Evolutionary conservation across 257 asterid genomes (phyloP).

Genomic region (Verbena officinalis): DNA sequence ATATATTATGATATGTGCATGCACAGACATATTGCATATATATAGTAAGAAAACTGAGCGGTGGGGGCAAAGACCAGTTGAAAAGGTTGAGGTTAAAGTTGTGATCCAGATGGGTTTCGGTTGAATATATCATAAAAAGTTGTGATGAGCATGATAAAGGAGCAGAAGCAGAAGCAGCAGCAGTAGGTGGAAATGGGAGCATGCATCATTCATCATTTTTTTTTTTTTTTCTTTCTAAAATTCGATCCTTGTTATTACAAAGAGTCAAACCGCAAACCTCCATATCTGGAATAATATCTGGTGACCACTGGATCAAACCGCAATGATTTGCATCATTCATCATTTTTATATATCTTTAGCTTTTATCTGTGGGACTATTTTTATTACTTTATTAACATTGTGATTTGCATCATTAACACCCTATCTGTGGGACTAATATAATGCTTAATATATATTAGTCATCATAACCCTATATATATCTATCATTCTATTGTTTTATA

Average conservation of each 20-base stretch:
- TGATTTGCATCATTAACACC: slow-evolving; percentile 25
- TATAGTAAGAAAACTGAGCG: slow-evolving; percentile 10
- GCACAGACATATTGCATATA: background rate
- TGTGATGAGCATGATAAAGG: slow-evolving; percentile 41
- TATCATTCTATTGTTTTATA: background rate
- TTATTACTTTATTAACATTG: background rate
- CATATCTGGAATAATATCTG: too few species aligned
- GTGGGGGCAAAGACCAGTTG: slow-evolving; percentile 38
- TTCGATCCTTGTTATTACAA: too few species aligned
- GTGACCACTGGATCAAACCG: too few species aligned
- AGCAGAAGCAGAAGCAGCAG: slow-evolving; percentile 12
- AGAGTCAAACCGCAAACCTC: too few species aligned
- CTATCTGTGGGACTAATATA: too few species aligned
- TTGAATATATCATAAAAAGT: background rate
- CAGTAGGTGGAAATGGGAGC: slow-evolving; percentile 33
- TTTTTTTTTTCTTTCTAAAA: too few species aligned
- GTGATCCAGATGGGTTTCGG: slow-evolving; percentile 28
- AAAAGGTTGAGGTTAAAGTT: slow-evolving; percentile 34
- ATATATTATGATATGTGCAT: background rate
- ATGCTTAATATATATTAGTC: slow-evolving; percentile 11
- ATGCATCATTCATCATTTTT: slow-evolving; percentile 40
- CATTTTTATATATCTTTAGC: slow-evolving; percentile 21
- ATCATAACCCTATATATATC: background rate
- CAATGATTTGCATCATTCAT: slow-evolving; percentile 33
- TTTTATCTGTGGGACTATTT: slow-evolving; percentile 37